Conservation (phyloP, 2,329 filamentous ascomycete genomes). For the Graphilbum sp. region DNA sequence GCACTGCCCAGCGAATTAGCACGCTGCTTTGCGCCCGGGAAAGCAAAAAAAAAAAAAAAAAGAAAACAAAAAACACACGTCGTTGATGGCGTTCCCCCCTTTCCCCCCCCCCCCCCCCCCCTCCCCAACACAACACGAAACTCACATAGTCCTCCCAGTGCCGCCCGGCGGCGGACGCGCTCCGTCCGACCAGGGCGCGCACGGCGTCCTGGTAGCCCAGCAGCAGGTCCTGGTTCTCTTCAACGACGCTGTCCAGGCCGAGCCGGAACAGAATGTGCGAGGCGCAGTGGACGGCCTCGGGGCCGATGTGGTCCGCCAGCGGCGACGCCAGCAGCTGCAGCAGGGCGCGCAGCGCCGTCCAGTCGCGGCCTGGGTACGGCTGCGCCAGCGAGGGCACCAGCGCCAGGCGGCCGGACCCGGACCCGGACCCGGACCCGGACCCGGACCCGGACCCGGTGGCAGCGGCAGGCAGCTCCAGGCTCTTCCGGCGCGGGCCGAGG, state of each 20-base stretch:
- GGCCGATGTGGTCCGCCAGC: slow-evolving; percentile 18
- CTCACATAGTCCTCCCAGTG: slow-evolving; percentile 20
- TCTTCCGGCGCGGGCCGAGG: slow-evolving; percentile 38
- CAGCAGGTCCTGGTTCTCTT: slow-evolving; percentile 25
- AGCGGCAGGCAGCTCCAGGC: slow-evolving; percentile 11
- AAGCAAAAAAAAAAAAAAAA: slow-evolving; percentile 13
- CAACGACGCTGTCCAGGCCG: slow-evolving; percentile 34
- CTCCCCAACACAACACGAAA: too few species aligned
- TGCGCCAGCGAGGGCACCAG: slow-evolving; percentile 1
- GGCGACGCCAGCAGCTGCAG: slow-evolving; percentile 21
- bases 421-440: slow-evolving; percentile 10
- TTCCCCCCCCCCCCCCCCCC: too few species aligned
- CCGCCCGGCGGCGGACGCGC: slow-evolving; percentile 15
- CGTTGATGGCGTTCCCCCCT: too few species aligned
- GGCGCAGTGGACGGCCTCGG: slow-evolving; percentile 20
- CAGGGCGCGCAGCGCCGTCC: slow-evolving; percentile 27
- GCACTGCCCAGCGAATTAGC: slow-evolving; percentile 25
- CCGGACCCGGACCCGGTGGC: slow-evolving; percentile 3
- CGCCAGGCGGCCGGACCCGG: slow-evolving; percentile 22
- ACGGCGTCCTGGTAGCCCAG: slow-evolving; percentile 25
- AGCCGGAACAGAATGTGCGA: slow-evolving; percentile 35
- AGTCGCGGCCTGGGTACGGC: slow-evolving; percentile 20
- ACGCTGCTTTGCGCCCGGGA: slow-evolving; percentile 8
- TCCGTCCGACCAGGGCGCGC: slow-evolving; percentile 23
- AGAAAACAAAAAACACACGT: slow-evolving; percentile 14